Conservation (phyloP, 495 filamentous ascomycete species). For the Xylaria curta region DNA sequence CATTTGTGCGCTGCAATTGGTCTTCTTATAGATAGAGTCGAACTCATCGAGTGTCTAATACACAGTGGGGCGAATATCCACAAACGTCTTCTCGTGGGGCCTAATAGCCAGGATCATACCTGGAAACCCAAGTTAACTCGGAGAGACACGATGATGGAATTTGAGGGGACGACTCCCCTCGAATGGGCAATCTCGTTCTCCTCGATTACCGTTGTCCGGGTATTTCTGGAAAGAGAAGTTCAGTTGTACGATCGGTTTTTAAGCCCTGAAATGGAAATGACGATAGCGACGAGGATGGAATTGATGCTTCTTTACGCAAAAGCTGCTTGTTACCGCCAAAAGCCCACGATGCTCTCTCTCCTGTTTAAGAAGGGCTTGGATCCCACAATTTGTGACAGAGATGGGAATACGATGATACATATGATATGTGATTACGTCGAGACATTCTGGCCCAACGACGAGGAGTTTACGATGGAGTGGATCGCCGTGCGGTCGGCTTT, state of each 20-base stretch:
- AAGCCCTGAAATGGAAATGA: background rate
- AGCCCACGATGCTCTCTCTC: constrained; percentile 24
- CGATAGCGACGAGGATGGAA: background rate
- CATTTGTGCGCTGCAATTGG: background rate
- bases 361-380: constrained; percentile 21
- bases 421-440: constrained; percentile 31
- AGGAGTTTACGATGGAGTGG: constrained; percentile 10
- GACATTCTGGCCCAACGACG: constrained; percentile 4
- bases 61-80: background rate
- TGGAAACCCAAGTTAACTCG: background rate
- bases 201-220: background rate
- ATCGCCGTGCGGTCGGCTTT: constrained; percentile 13
- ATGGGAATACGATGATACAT: constrained; percentile 29
- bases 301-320: constrained; percentile 21
- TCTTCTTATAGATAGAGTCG: background rate
- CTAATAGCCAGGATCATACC: background rate
- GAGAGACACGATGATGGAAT: background rate
- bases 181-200: constrained; percentile 31
- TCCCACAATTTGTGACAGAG: constrained; percentile 9
- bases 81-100: background rate
- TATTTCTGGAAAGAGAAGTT: background rate
- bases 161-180: constrained; percentile 28
- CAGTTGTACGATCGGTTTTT: background rate
- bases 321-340: constrained; percentile 28
- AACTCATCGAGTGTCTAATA: background rate